Evolutionary conservation across 495 filamentous ascomycete species (phyloP).

Genomic region (Lepidopterella palustris): DNA sequence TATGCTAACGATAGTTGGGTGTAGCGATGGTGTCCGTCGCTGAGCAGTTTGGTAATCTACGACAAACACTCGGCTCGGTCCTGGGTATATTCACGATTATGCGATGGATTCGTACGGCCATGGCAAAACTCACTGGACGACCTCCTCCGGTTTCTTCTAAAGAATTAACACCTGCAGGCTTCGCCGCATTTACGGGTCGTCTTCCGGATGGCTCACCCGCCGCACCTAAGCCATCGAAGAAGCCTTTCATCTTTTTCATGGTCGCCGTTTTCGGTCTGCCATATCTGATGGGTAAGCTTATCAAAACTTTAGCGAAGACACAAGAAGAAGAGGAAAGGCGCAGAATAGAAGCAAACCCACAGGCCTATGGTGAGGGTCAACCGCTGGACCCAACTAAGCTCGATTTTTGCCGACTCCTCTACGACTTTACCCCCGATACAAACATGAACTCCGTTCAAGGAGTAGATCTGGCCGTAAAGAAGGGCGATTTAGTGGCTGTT

Average conservation of each 20-base stretch:
- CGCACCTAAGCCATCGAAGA: conserved; percentile 71
- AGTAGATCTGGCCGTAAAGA: conserved; percentile 84
- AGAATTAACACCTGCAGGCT: conserved; percentile 79
- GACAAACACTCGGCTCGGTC: conserved; percentile 90
- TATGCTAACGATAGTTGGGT: conserved; percentile 9
- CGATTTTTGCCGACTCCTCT: conserved; percentile 89
- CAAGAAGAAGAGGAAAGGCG: conserved; percentile 72
- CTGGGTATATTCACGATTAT: conserved; percentile 93
- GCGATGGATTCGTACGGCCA: conserved; percentile 82
- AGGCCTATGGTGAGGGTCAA: conserved; percentile 28
- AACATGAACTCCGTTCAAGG: conserved; percentile 45
- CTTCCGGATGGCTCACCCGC: conserved; percentile 51
- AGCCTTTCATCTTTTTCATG: conserved; percentile 93
- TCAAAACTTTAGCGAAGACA: conserved; percentile 71
- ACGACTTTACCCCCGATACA: conserved; percentile 81
- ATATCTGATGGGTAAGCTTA: conserved; percentile 92
- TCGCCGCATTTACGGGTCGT: conserved; percentile 77
- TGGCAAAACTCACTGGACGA: conserved; percentile 91
- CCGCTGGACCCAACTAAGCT: conserved; percentile 78
- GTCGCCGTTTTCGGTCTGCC: conserved; percentile 90
- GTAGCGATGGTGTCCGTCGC: conserved; percentile 96
- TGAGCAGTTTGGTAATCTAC: conserved; percentile 89
- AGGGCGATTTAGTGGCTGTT: conserved; percentile 93
- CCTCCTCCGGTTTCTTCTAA: conserved; percentile 81
- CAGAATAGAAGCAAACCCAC: conserved; percentile 47